These are phyloP conservation scores for Macrocybe gigantea DNA, from an alignment of 768 basidiomycete species.

Conservation along the genomic window DNA sequence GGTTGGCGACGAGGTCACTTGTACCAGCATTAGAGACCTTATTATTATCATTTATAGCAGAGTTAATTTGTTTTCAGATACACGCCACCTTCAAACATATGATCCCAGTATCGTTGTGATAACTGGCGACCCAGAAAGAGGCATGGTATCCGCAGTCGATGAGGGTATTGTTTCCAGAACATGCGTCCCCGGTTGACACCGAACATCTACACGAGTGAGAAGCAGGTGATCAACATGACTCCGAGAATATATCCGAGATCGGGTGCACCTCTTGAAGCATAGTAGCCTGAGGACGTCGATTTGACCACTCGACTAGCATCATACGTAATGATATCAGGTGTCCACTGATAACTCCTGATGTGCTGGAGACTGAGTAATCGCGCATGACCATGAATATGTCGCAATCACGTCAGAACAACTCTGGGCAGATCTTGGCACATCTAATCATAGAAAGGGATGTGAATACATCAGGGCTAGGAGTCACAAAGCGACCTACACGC, in stretches of 20 bases:
- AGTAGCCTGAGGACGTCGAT: constrained; percentile 31
- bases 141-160: constrained; percentile 19
- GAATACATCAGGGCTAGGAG: background rate
- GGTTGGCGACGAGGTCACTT: constrained; percentile 23
- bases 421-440: constrained; percentile 19
- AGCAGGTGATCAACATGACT: constrained; percentile 1
- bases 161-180: constrained; percentile 21
- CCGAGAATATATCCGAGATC: background rate
- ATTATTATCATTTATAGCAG: background rate
- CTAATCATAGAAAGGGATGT: constrained; percentile 7
- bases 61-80: background rate
- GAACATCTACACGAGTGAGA: constrained; percentile 21
- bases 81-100: constrained; percentile 26
- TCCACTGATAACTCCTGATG: constrained; percentile 30
- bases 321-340: constrained; percentile 32
- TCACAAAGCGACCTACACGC: constrained; percentile 31
- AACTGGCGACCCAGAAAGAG: constrained; percentile 28
- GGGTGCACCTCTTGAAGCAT: constrained; percentile 28
- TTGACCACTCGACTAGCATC: constrained; percentile 28
- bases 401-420: background rate
- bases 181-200: constrained; percentile 28
- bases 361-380: constrained; percentile 22
- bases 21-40: constrained; percentile 26
- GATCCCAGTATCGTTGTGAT: constrained; percentile 25
- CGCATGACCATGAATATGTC: background rate